Percentiles rank a stretch among this genome's conserved stretches.
These are phyloP conservation scores for Aquilaria yunnanensis DNA, from an alignment of 345 rosid species.

Conservation along the genomic window DNA sequence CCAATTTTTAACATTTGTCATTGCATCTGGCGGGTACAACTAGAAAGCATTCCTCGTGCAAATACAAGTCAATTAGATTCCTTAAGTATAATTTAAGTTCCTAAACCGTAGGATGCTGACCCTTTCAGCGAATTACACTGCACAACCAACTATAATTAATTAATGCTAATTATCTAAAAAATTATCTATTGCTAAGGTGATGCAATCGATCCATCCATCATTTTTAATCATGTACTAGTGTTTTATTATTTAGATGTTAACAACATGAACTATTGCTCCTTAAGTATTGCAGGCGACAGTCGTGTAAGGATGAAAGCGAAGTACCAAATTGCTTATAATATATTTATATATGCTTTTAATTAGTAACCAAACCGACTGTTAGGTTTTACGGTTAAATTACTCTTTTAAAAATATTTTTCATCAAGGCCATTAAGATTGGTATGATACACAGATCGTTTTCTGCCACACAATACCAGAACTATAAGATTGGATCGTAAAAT, in stretches of 20 bases:
- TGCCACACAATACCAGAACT: too few species aligned
- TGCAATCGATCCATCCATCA: too few species aligned
- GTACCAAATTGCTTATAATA: conserved; percentile 10
- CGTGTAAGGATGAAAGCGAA: conserved; percentile 13
- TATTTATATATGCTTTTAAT: too few species aligned
- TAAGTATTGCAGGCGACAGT: conserved; percentile 28
- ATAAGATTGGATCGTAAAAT: too few species aligned
- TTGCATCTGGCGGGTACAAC: not conserved
- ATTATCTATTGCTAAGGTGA: too few species aligned
- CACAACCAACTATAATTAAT: not conserved
- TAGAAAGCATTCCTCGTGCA: conserved; percentile 17
- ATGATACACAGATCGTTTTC: too few species aligned
- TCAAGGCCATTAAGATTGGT: too few species aligned
- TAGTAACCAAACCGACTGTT: too few species aligned
- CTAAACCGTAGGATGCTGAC: conserved; percentile 22
- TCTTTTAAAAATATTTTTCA: too few species aligned
- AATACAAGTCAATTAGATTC: conserved; percentile 38
- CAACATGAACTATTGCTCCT: conserved; percentile 18
- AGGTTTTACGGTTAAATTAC: too few species aligned
- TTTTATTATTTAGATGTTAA: not conserved
- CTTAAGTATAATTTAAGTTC: conserved; percentile 22
- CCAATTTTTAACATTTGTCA: conserved; percentile 11
- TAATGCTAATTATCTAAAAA: too few species aligned
- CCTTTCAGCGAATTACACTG: conserved; percentile 17
- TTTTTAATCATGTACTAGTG: too few species aligned